Evolutionary conservation across 192 early-diverging fungal species (phyloP).

Genomic region (Entomortierella chlamydospora): DNA sequence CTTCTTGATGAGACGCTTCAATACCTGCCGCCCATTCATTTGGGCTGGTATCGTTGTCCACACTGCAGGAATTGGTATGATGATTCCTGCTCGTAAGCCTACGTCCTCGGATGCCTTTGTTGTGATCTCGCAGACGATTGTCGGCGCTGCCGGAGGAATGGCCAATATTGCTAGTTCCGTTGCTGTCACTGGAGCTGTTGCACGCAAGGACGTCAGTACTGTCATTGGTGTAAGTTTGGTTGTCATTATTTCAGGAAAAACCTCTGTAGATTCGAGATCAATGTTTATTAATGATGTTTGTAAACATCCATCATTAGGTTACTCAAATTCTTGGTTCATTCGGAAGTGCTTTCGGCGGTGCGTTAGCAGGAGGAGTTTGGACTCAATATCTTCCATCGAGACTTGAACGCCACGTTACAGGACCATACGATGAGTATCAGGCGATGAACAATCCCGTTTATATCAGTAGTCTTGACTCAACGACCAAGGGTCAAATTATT

Average conservation of each 20-base stretch:
- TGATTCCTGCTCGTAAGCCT: constrained; percentile 42
- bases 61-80: constrained; percentile 45
- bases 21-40: constrained; percentile 33
- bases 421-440: constrained; percentile 36
- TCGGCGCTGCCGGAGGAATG: constrained; percentile 54
- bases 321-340: constrained; percentile 45
- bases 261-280: no score
- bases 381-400: constrained; percentile 40
- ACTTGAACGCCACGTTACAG: constrained; percentile 26
- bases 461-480: constrained; percentile 12
- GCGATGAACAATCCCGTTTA: constrained; percentile 25
- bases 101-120: constrained; percentile 33
- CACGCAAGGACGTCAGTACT: constrained; percentile 25
- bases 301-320: neutral
- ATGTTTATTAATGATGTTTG: no score
- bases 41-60: constrained; percentile 49
- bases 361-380: constrained; percentile 49
- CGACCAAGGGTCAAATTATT: constrained; percentile 29
- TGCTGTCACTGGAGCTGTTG: constrained; percentile 38
- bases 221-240: constrained; percentile 37
- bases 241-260: no score
- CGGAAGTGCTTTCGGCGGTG: constrained; percentile 39
- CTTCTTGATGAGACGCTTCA: constrained; percentile 36
- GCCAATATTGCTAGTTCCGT: constrained; percentile 41
- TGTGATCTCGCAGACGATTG: constrained; percentile 47